phyloP scores from a whole-genome alignment of 257 asterid species.

The Nicotiana attenuata region DNA sequence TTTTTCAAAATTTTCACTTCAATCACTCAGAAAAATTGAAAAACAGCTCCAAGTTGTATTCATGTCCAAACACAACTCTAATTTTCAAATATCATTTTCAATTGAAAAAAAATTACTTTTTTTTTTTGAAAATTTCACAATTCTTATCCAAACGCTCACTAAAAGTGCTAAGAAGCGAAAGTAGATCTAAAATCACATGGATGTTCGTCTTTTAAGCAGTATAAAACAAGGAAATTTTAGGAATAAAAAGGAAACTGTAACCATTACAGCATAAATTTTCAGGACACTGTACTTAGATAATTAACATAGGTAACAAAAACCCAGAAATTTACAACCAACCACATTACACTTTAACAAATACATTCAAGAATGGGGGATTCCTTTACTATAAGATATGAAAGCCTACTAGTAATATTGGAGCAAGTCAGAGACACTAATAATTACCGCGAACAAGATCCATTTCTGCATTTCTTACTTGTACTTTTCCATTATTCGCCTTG shows the following conservation, averaged over 20 bases:
- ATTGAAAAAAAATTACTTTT: no score
- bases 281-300: not conserved
- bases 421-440: not conserved
- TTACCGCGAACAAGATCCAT: not conserved
- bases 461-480: constrained; percentile 44
- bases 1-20: no score
- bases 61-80: no score
- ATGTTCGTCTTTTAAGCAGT: no score
- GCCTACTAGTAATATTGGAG: not conserved
- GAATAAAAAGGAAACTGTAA: not conserved
- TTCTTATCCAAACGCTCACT: no score
- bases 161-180: no score
- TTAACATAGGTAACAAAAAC: not conserved
- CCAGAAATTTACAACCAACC: not conserved
- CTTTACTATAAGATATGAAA: not conserved
- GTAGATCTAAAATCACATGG: no score
- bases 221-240: not conserved
- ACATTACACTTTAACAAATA: not conserved
- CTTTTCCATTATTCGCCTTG: constrained; percentile 88
- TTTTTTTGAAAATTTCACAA: no score
- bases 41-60: no score
- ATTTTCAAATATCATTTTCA: no score
- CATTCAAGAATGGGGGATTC: not conserved
- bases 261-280: not conserved
- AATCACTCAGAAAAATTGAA: no score